Evolutionary conservation across 345 rosid genomes (phyloP).

Genomic region (Syzygium aromaticum): DNA sequence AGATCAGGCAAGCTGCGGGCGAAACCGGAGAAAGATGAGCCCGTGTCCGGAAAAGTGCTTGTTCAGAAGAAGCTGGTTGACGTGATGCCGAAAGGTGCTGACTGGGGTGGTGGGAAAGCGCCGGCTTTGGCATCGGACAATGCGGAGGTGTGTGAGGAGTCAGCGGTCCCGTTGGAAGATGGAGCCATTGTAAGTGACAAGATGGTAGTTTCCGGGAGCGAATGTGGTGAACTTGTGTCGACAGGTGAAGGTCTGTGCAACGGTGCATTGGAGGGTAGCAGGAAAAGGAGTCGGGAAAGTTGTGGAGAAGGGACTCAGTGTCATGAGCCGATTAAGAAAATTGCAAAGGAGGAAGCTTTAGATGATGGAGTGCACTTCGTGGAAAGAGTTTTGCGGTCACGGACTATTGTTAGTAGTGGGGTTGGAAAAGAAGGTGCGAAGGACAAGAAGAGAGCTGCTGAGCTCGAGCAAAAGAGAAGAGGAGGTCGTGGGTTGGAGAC

Average conservation of each 20-base stretch:
- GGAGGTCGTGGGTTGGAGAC: background rate
- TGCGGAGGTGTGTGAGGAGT: background rate
- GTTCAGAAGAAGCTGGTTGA: background rate
- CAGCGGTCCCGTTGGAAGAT: background rate
- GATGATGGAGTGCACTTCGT: conserved; percentile 10
- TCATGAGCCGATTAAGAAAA: conserved; percentile 12
- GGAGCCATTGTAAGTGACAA: background rate
- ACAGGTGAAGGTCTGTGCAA: background rate
- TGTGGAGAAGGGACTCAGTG: conserved; percentile 8
- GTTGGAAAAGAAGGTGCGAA: conserved; percentile 6
- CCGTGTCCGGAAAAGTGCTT: background rate
- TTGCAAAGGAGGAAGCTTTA: conserved; percentile 1
- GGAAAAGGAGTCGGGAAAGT: conserved; percentile 13
- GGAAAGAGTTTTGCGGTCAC: conserved; percentile 41
- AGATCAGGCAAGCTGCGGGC: conserved; percentile 17
- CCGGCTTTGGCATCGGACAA: background rate
- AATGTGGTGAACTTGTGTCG: background rate
- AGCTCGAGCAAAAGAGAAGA: background rate
- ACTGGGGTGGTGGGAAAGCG: background rate
- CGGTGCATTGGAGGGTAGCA: conserved; percentile 2
- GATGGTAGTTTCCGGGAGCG: background rate
- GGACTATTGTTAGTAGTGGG: background rate
- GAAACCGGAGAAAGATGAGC: conserved; percentile 13
- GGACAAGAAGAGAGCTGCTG: background rate
- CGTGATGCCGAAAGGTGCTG: background rate